These are phyloP conservation scores for Vitis rupestris DNA, from an alignment of 164 flowering plant genomes.

Conservation along the genomic window DNA sequence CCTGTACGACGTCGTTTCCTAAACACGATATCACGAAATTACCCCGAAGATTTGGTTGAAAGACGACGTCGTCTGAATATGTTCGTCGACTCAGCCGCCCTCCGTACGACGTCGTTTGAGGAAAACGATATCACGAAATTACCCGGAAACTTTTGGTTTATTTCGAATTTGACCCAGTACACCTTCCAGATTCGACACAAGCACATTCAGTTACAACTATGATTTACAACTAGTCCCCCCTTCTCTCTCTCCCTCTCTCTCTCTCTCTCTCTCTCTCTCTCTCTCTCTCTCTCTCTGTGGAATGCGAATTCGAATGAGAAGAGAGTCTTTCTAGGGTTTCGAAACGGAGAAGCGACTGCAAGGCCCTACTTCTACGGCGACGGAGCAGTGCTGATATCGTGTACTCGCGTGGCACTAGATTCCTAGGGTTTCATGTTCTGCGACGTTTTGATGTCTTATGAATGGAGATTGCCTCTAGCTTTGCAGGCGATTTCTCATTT, in stretches of 20 bases:
- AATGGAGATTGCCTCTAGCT: constrained; percentile 44
- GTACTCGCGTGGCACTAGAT: not conserved
- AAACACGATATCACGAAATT: too few relatives aligned
- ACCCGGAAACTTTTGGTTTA: too few relatives aligned
- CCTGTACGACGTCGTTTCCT: too few relatives aligned
- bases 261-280: not conserved
- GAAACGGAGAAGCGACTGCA: not conserved
- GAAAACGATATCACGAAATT: too few relatives aligned
- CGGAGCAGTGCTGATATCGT: not conserved
- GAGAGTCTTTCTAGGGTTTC: too few relatives aligned
- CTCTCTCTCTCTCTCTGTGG: too few relatives aligned
- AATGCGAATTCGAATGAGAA: too few relatives aligned
- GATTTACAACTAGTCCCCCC: not conserved
- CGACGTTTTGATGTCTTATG: constrained; percentile 53
- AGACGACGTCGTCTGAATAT: too few relatives aligned
- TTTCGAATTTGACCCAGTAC: not conserved
- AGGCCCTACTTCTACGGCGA: not conserved
- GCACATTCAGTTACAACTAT: not conserved
- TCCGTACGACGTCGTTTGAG: too few relatives aligned
- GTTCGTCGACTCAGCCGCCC: not conserved
- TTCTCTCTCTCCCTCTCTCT: constrained; percentile 3
- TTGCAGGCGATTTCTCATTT: constrained; percentile 12
- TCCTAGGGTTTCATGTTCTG: constrained; percentile 37
- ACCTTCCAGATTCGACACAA: not conserved
- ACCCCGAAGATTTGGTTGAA: too few relatives aligned